These are phyloP conservation scores for Adenanthera pavonina DNA, from an alignment of 306 rosid species.

Conservation along the genomic window DNA sequence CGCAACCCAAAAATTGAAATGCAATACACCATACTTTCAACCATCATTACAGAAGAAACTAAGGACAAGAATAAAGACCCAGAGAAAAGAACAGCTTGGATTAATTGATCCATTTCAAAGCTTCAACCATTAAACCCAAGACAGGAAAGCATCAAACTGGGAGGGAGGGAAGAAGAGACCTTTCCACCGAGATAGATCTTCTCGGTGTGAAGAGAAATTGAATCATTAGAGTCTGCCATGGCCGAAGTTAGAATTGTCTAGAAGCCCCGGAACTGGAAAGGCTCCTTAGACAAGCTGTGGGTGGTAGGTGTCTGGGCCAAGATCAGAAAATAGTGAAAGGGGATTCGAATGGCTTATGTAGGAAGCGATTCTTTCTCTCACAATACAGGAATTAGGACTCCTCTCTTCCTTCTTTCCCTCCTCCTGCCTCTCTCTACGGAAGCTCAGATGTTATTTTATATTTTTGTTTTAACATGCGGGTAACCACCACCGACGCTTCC, in stretches of 20 bases:
- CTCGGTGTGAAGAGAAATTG: slow-evolving; percentile 79
- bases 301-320: background rate
- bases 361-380: slow-evolving; percentile 42
- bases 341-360: slow-evolving; percentile 67
- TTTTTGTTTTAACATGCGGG: slow-evolving; percentile 44
- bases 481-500: slow-evolving; percentile 72
- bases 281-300: slow-evolving; percentile 31
- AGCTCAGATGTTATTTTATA: slow-evolving; percentile 12
- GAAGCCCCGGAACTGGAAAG: slow-evolving; percentile 55
- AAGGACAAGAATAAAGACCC: background rate
- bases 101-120: slow-evolving; percentile 24
- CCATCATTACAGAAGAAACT: background rate
- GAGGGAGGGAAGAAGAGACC: slow-evolving; percentile 46
- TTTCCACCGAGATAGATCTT: slow-evolving; percentile 97
- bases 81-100: slow-evolving; percentile 3
- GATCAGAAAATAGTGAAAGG: slow-evolving; percentile 38
- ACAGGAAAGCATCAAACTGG: background rate
- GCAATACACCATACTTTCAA: slow-evolving; percentile 26
- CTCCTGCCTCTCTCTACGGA: background rate
- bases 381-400: background rate
- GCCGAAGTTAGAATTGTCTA: slow-evolving; percentile 55
- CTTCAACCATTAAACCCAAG: slow-evolving; percentile 33
- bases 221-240: slow-evolving; percentile 76
- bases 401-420: background rate
- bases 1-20: slow-evolving; percentile 31